phyloP scores from a whole-genome alignment of 305 asterid species.

The Solanum hybrid region DNA sequence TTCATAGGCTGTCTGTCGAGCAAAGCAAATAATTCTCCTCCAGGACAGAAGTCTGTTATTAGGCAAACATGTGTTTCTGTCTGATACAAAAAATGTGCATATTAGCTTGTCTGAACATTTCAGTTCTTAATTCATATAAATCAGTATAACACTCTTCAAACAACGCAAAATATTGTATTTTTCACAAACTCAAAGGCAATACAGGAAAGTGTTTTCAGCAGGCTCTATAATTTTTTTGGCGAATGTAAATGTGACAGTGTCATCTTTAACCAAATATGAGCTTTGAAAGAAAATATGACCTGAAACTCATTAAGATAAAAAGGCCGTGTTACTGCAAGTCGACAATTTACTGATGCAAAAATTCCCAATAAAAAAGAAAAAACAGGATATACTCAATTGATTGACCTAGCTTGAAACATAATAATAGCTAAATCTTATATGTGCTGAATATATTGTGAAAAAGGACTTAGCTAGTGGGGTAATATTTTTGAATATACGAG shows the following conservation, averaged over 20 bases:
- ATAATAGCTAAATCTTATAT: neutral
- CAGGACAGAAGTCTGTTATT: slow-evolving; percentile 93
- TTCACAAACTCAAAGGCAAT: neutral
- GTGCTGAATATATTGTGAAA: neutral
- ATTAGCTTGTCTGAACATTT: neutral
- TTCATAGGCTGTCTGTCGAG: slow-evolving; percentile 98
- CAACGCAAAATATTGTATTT: neutral
- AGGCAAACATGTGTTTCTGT: slow-evolving; percentile 94
- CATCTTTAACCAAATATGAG: neutral
- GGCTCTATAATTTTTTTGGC: neutral
- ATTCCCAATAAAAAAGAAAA: neutral
- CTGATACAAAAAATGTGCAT: slow-evolving; percentile 37
- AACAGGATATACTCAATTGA: neutral
- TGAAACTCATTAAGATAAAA: neutral
- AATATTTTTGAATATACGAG: neutral
- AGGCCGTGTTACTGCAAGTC: neutral
- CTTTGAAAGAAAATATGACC: neutral
- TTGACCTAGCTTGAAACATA: neutral
- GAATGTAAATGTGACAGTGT: neutral
- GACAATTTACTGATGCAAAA: neutral
- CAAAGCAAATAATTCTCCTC: slow-evolving; percentile 92
- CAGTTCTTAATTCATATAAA: neutral
- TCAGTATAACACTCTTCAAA: neutral
- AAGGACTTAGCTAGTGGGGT: neutral
- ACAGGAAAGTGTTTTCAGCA: neutral